Evolutionary conservation across 768 basidiomycete genomes (phyloP), one percentile per base, ranked within the genome.

Genomic region (Trametes gibbosa): DNA sequence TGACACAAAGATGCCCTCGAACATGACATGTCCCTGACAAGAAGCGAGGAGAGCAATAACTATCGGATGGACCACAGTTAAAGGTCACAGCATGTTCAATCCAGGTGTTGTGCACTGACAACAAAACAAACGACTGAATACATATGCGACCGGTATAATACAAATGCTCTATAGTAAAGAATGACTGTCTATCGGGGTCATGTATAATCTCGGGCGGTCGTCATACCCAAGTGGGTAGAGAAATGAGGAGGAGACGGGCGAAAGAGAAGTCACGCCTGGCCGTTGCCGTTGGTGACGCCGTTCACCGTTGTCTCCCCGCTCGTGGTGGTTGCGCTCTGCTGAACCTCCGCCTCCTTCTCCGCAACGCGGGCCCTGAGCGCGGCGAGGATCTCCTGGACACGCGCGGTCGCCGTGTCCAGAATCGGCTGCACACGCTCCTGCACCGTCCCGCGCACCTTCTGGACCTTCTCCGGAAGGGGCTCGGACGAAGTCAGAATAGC

Each of bases 391-490:
- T 68, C 74, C 56, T 72, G 70, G 12, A 73, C 61, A 10, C 70
- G 69, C 43, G 63, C 62, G 19, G 67, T 56, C 7, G 72, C 69
- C 8, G 70, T 70, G 17, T 86, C 84, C 14, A 90, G 76, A 51
- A 89, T 68, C 19, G 89, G 89, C 25, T 75, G 75, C 23, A 90
- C 81, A 34, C 81, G 81, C 24, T 81, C 79, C 65, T 77, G 81
- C 24, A 90, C 85, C 53, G 87, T 83, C 52, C 77, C 73, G 23
- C 77, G 70, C 19, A 90, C 74, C 57, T 80, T 81, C 47, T 71
- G 64, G 17, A 84, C 79, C 76, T 89, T 90, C 56, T 89, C 88
- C 43, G 80, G 77, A 3, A 89, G 59, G 0, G 87, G 77, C 17
- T 85, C 66, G 52, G 87, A 80, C 56, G 83, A 79, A 35, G 75